Conservation (phyloP, 1,284 basidiomycete genomes). For the Ganoderma boninense region DNA sequence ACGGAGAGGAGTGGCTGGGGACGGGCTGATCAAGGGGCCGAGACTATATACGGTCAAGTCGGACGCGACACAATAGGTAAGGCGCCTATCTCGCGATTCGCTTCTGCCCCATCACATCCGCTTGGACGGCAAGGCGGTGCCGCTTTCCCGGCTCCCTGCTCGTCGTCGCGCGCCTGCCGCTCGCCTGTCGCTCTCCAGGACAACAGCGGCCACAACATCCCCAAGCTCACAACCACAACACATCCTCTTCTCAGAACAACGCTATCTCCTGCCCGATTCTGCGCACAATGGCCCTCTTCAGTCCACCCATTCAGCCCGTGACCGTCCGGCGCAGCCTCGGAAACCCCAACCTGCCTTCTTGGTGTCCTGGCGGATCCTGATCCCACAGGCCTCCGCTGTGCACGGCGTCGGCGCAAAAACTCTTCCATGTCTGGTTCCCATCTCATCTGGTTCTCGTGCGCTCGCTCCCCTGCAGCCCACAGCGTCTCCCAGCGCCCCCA, state of each 20-base stretch:
- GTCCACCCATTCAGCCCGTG: background rate
- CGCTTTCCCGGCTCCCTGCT: conserved; percentile 4
- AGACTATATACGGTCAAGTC: conserved; percentile 15
- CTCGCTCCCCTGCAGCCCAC: background rate
- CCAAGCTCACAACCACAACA: conserved; percentile 3
- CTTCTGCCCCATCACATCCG: background rate
- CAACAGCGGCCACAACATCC: background rate
- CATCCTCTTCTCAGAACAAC: conserved; percentile 14
- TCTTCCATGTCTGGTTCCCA: conserved; percentile 8
- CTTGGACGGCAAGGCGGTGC: conserved; percentile 15
- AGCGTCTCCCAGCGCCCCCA: background rate
- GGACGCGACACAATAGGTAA: conserved; percentile 6
- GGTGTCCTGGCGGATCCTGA: conserved; percentile 7
- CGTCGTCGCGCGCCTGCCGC: background rate
- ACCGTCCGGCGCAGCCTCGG: background rate
- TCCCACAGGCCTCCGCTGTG: conserved; percentile 9
- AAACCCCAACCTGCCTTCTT: conserved; percentile 5
- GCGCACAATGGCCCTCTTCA: conserved; percentile 1
- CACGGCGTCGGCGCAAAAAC: conserved; percentile 6
- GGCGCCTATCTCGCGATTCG: background rate
- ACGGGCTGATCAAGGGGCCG: background rate
- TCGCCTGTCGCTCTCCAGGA: conserved; percentile 5
- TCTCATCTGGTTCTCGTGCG: background rate
- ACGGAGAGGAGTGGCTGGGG: background rate
- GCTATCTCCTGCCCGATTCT: background rate